Conservation (phyloP, 345 rosid genomes). For the Boechera stricta region DNA sequence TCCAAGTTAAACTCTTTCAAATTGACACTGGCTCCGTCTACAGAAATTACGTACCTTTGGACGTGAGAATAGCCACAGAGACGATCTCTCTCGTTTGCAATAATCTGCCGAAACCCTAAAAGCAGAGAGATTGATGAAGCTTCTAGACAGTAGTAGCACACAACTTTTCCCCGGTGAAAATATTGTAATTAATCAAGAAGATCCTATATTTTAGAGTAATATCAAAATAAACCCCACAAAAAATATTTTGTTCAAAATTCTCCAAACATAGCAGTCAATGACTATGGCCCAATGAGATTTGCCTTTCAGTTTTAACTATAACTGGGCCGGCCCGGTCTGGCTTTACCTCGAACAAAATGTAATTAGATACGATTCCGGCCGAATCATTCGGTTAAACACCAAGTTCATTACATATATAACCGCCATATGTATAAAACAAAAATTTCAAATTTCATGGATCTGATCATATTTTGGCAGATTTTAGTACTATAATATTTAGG, state of each 20-base stretch:
- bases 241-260: not conserved
- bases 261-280: not conserved
- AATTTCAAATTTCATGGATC: no score
- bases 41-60: conserved; percentile 9
- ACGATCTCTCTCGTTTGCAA: not conserved
- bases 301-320: no score
- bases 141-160: not conserved
- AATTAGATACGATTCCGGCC: no score
- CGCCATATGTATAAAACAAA: no score
- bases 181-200: not conserved
- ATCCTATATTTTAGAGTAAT: not conserved
- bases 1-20: not conserved
- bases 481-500: no score
- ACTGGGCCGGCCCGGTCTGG: no score
- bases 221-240: not conserved
- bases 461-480: no score
- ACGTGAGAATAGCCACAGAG: not conserved
- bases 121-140: not conserved
- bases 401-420: no score
- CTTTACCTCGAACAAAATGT: no score
- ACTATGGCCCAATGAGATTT: not conserved
- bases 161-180: not conserved
- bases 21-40: not conserved
- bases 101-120: not conserved
- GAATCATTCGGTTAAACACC: no score